These are phyloP conservation scores for Capsella bursapastoris DNA, from an alignment of 345 rosid genomes.

Conservation along the genomic window DNA sequence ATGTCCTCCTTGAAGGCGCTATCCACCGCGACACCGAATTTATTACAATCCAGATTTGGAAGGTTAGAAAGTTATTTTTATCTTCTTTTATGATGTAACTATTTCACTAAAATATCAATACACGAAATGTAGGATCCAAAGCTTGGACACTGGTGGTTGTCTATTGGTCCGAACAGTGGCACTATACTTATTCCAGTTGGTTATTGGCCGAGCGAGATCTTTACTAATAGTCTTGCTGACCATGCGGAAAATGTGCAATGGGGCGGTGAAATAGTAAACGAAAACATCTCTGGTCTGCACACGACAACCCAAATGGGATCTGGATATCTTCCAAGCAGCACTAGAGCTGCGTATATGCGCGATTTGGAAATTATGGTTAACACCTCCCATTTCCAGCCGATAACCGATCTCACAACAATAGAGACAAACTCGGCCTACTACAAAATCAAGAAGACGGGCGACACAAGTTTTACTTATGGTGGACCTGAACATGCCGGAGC, in stretches of 20 bases:
- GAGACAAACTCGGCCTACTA: not conserved
- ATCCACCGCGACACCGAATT: not conserved
- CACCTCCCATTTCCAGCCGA: not conserved
- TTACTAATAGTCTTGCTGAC: not conserved
- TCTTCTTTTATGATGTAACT: no score
- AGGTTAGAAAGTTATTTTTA: not conserved
- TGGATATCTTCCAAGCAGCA: not conserved
- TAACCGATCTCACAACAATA: not conserved
- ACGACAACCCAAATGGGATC: constrained; percentile 5
- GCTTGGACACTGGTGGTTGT: not conserved
- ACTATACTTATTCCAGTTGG: not conserved
- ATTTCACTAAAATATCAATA: no score
- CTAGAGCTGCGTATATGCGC: not conserved
- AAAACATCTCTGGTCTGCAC: not conserved
- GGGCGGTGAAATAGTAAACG: constrained; percentile 1
- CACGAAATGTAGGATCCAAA: not conserved
- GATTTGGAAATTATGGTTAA: not conserved
- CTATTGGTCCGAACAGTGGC: not conserved
- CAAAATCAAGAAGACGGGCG: not conserved
- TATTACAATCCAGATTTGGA: not conserved
- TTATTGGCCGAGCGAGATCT: not conserved
- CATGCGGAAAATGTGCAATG: not conserved
- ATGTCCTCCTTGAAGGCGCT: not conserved
- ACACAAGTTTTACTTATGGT: not conserved
- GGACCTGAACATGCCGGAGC: not conserved